phyloP scores from a whole-genome alignment of 495 filamentous ascomycete genomes.

The Talaromyces nanjingensis region DNA sequence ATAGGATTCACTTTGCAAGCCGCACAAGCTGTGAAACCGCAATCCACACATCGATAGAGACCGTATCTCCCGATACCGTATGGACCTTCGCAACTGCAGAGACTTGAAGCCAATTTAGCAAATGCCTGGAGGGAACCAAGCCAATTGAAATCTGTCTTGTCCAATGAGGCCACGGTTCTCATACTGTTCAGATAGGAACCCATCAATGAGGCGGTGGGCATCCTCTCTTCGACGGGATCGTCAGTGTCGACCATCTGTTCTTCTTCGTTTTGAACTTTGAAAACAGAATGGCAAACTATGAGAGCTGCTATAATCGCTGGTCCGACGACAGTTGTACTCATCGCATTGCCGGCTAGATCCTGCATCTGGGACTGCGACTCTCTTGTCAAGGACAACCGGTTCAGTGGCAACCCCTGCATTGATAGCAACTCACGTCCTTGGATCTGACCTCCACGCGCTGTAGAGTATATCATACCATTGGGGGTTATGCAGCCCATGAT shows the following conservation, averaged over 20 bases:
- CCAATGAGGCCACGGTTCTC: background rate
- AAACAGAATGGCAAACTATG: slow-evolving; percentile 19
- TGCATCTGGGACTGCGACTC: slow-evolving; percentile 60
- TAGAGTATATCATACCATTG: slow-evolving; percentile 53
- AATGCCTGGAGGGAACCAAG: slow-evolving; percentile 12
- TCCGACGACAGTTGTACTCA: slow-evolving; percentile 70
- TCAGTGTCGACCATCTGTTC: background rate
- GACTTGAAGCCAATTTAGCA: slow-evolving; percentile 31
- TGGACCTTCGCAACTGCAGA: slow-evolving; percentile 54
- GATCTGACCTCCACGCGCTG: slow-evolving; percentile 55
- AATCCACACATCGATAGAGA: slow-evolving; percentile 45
- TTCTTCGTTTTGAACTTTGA: background rate
- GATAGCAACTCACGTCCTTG: slow-evolving; percentile 59
- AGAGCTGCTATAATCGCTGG: slow-evolving; percentile 51
- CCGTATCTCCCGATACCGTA: slow-evolving; percentile 23
- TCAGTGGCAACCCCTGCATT: slow-evolving; percentile 66
- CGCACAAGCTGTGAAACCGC: slow-evolving; percentile 49
- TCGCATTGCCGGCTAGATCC: slow-evolving; percentile 78
- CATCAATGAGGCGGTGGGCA: background rate
- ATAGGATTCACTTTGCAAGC: slow-evolving; percentile 49
- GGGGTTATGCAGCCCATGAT: slow-evolving; percentile 69
- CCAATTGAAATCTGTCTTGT: background rate
- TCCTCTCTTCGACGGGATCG: background rate
- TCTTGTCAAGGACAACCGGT: slow-evolving; percentile 53
- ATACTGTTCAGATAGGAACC: background rate